A percentile compares a stretch with the other conserved stretches of the same genome.
Conservation (phyloP, 2,329 filamentous ascomycete genomes). For the Hawksworthiomyces lignivorus region DNA sequence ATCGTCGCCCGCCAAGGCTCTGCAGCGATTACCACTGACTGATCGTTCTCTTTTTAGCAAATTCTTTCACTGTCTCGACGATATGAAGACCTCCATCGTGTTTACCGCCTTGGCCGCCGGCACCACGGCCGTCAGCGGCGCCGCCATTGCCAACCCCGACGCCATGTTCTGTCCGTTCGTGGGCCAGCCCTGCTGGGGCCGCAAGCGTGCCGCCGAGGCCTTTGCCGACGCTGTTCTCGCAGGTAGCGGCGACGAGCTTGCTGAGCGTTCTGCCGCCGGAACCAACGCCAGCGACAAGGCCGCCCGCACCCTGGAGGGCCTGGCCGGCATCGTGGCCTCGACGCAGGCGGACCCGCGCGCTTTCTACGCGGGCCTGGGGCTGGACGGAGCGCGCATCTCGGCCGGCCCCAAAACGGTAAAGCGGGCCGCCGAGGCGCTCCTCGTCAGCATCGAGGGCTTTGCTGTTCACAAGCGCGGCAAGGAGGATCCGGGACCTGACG, state of each 20-base stretch:
- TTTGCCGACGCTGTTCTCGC: not conserved
- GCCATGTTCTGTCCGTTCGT: constrained; percentile 25
- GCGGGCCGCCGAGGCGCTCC: constrained; percentile 10
- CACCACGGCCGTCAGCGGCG: constrained; percentile 13
- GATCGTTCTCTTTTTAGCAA: not conserved
- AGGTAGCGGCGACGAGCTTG: no score
- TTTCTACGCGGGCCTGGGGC: no score
- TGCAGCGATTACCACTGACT: no score
- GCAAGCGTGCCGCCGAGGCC: constrained; percentile 29
- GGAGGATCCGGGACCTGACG: no score
- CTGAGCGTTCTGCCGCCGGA: no score
- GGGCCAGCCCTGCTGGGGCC: constrained; percentile 33
- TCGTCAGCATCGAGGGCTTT: constrained; percentile 7
- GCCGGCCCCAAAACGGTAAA: constrained; percentile 8
- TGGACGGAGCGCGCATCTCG: not conserved
- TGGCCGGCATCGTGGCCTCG: not conserved
- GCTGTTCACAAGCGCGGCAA: no score
- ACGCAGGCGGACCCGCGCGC: no score
- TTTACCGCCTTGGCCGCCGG: constrained; percentile 14
- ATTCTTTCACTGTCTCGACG: no score
- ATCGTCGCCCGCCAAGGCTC: no score
- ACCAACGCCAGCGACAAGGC: not conserved
- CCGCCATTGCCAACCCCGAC: constrained; percentile 16
- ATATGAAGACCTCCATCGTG: constrained; percentile 16
- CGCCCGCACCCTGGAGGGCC: constrained; percentile 2